Conservation (phyloP, 129 eudicot genomes). For the Dittrichia graveolens region DNA sequence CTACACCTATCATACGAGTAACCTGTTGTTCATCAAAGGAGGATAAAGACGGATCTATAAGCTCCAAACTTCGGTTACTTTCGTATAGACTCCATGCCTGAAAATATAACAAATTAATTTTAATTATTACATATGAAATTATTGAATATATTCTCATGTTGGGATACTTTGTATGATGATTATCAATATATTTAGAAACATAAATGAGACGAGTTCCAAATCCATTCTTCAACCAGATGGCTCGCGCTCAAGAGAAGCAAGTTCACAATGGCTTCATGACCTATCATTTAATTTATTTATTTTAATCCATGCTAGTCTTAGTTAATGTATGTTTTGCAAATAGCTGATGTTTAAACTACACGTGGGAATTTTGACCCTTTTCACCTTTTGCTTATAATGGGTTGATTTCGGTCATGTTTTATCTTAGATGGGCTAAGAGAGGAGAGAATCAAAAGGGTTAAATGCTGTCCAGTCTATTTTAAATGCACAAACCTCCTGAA, state of each 20-base stretch:
- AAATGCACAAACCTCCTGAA: background rate
- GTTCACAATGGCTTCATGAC: no score
- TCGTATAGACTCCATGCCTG: slow-evolving; percentile 68
- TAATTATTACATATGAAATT: slow-evolving; percentile 10
- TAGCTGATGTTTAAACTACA: no score
- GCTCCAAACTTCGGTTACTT: slow-evolving; percentile 44
- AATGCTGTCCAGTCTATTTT: background rate
- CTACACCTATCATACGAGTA: slow-evolving; percentile 55
- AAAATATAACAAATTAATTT: slow-evolving; percentile 18
- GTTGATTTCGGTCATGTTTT: background rate
- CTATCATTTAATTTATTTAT: no score
- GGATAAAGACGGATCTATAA: slow-evolving; percentile 51
- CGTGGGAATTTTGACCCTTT: no score
- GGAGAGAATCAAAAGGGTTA: background rate
- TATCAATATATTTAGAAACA: background rate
- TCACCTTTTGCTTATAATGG: no score
- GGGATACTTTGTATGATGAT: background rate
- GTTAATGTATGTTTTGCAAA: no score
- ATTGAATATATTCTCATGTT: background rate
- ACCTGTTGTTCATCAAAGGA: slow-evolving; percentile 47
- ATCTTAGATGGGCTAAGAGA: background rate
- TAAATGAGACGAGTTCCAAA: no score
- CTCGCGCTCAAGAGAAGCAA: no score
- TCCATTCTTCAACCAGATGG: no score
- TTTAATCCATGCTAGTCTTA: no score